Percentiles rank a stretch among this genome's conserved stretches.
These are phyloP conservation scores for Marasmius fiardii DNA, from an alignment of 1,284 basidiomycete species.

Conservation along the genomic window DNA sequence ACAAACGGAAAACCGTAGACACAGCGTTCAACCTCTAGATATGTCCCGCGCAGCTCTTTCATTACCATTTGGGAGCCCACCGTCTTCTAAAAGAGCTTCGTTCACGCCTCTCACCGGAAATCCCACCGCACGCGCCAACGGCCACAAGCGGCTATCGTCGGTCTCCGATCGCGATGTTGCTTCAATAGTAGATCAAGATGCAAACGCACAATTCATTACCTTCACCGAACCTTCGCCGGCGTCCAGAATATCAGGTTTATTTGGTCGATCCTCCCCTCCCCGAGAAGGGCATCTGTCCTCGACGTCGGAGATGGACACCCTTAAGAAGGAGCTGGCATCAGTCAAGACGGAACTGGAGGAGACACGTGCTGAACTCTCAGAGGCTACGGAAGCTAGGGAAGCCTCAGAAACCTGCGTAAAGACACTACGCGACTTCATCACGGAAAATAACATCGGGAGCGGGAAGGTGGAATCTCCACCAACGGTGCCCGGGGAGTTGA, in stretches of 20 bases:
- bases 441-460: conserved; percentile 61
- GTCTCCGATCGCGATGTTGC: conserved; percentile 59
- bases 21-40: conserved; percentile 55
- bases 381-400: conserved; percentile 79
- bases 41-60: conserved; percentile 43
- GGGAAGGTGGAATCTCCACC: conserved; percentile 4
- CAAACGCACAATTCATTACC: conserved; percentile 29
- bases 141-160: conserved; percentile 67
- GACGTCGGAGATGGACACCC: conserved; percentile 44
- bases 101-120: conserved; percentile 67
- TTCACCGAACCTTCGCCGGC: conserved; percentile 26
- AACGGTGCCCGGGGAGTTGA: not conserved
- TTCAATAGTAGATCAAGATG: conserved; percentile 22
- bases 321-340: conserved; percentile 61
- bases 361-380: conserved; percentile 63
- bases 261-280: conserved; percentile 36
- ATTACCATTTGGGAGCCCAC: conserved; percentile 34
- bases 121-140: conserved; percentile 33
- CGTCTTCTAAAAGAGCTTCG: conserved; percentile 64
- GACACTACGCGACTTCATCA: conserved; percentile 83
- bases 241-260: conserved; percentile 51
- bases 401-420: conserved; percentile 86
- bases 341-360: conserved; percentile 61
- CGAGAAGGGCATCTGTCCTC: conserved; percentile 16
- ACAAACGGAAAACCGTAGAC: conserved; percentile 76